phyloP scores from a whole-genome alignment of 352 stramenopile genomes.

The Phytophthora parvispora region DNA sequence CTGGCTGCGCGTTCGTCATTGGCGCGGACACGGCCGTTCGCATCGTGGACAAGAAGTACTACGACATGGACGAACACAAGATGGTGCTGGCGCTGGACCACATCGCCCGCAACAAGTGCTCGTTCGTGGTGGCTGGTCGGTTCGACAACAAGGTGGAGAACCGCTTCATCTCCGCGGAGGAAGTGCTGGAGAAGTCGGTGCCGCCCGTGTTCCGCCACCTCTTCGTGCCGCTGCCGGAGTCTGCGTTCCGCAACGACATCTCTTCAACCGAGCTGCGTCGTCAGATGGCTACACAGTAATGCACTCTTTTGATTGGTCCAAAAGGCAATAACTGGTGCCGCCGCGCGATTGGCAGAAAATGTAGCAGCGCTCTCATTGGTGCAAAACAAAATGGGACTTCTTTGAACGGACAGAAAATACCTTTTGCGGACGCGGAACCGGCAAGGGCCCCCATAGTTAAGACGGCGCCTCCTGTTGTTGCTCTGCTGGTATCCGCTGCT shows the following conservation, averaged over 20 bases:
- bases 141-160: slow-evolving; percentile 63
- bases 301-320: no score
- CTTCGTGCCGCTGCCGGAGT: slow-evolving; percentile 81
- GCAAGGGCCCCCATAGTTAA: no score
- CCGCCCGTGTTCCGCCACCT: slow-evolving; percentile 61
- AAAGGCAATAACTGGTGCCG: no score
- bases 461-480: no score
- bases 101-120: slow-evolving; percentile 71
- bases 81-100: slow-evolving; percentile 83
- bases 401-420: no score
- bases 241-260: slow-evolving; percentile 87
- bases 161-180: slow-evolving; percentile 66
- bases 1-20: slow-evolving; percentile 85
- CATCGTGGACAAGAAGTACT: slow-evolving; percentile 94
- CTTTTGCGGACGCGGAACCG: no score
- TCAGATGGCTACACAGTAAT: slow-evolving; percentile 20
- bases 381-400: no score
- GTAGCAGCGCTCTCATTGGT: no score
- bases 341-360: no score
- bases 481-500: no score
- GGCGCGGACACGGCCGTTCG: slow-evolving; percentile 91
- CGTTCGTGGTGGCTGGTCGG: slow-evolving; percentile 91
- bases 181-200: slow-evolving; percentile 57
- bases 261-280: slow-evolving; percentile 88
- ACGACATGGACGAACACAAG: slow-evolving; percentile 73